Conservation (phyloP, 768 basidiomycete species). For the Lentinula boryana region DNA sequence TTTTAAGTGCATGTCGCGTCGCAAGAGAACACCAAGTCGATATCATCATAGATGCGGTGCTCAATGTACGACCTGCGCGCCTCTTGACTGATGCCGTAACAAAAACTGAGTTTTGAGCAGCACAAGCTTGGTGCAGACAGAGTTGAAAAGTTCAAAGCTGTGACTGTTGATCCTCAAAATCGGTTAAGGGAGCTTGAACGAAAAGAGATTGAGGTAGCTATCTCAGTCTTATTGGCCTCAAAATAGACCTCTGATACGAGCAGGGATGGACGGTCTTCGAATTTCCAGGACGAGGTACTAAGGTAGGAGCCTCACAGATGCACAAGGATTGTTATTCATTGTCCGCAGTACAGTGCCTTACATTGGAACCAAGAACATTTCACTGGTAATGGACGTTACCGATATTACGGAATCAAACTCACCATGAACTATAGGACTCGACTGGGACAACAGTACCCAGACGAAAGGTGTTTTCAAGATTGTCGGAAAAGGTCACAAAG, state of each 20-base stretch:
- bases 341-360: constrained; percentile 57
- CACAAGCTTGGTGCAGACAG: constrained; percentile 85
- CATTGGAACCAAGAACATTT: constrained; percentile 78
- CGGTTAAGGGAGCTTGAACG: constrained; percentile 55
- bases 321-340: neutral
- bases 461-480: constrained; percentile 71
- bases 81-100: neutral
- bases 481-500: constrained; percentile 55
- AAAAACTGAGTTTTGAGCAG: constrained; percentile 26
- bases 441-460: constrained; percentile 71
- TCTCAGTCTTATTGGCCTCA: neutral
- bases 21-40: constrained; percentile 68
- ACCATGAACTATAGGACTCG: constrained; percentile 47
- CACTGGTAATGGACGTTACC: constrained; percentile 41
- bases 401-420: neutral
- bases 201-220: constrained; percentile 60
- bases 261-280: constrained; percentile 87
- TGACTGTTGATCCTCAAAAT: constrained; percentile 66
- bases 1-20: constrained; percentile 59
- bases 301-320: constrained; percentile 35
- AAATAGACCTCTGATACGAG: constrained; percentile 31
- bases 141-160: constrained; percentile 60
- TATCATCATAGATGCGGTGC: constrained; percentile 79
- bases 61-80: constrained; percentile 56
- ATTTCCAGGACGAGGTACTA: constrained; percentile 69